phyloP scores from a whole-genome alignment of 768 basidiomycete species.

The Amanita polypyramis region DNA sequence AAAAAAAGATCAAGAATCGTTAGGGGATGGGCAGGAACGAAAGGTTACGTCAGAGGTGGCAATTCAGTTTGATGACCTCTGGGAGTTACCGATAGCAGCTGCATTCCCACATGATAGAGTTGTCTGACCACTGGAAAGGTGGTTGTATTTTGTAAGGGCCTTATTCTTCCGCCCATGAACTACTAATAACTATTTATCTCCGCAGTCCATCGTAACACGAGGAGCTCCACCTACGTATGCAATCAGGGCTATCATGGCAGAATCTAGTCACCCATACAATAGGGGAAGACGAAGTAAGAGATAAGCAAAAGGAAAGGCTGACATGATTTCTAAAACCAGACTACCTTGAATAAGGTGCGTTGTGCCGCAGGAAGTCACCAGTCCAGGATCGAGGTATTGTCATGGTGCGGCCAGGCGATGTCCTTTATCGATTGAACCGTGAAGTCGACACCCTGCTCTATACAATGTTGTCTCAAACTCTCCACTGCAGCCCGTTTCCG shows the following conservation, averaged over 20 bases:
- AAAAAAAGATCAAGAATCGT: too few relatives aligned
- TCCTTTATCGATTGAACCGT: not conserved
- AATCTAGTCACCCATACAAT: too few relatives aligned
- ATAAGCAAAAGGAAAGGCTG: too few relatives aligned
- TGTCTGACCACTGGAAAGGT: not conserved
- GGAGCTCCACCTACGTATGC: too few relatives aligned
- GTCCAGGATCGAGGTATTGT: slow-evolving; percentile 3
- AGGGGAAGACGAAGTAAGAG: too few relatives aligned
- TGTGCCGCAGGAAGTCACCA: not conserved
- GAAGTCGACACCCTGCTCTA: not conserved
- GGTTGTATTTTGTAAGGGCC: not conserved
- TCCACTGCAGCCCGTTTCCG: not conserved
- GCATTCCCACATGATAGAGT: not conserved
- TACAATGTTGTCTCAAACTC: not conserved
- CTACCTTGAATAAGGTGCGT: not conserved
- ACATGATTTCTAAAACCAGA: too few relatives aligned
- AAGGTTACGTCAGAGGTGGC: not conserved
- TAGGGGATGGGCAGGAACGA: too few relatives aligned
- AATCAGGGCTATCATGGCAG: too few relatives aligned
- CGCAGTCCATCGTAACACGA: not conserved
- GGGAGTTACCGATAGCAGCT: not conserved
- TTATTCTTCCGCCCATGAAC: not conserved
- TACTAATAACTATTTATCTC: not conserved
- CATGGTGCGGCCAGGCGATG: not conserved
- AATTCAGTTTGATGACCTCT: not conserved